These are phyloP conservation scores for Incumbomyces lentus DNA, from an alignment of 2,329 filamentous ascomycete genomes.

Conservation along the genomic window DNA sequence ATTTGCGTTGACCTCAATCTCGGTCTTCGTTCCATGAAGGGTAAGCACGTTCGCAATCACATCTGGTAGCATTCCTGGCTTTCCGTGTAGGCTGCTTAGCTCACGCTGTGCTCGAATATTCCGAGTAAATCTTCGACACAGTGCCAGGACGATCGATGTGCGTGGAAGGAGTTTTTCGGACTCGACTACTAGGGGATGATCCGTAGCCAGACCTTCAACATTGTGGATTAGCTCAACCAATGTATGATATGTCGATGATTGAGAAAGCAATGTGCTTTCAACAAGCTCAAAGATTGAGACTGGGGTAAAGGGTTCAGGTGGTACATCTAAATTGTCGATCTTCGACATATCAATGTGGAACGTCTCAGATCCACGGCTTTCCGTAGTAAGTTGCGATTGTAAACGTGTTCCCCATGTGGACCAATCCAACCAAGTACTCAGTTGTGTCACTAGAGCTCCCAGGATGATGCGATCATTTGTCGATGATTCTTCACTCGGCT, in stretches of 20 bases:
- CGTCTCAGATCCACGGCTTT: constrained; percentile 44
- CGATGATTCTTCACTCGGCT: constrained; percentile 40
- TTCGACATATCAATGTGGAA: constrained; percentile 47
- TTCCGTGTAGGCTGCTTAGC: not conserved
- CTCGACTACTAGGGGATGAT: not conserved
- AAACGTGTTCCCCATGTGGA: constrained; percentile 45
- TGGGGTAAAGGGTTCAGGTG: constrained; percentile 43
- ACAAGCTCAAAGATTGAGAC: constrained; percentile 52
- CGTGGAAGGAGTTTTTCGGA: not conserved
- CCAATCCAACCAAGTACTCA: constrained; percentile 75
- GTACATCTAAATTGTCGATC: constrained; percentile 35
- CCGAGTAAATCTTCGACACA: constrained; percentile 8
- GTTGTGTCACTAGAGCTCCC: constrained; percentile 66
- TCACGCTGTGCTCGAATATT: constrained; percentile 24
- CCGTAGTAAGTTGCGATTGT: constrained; percentile 49
- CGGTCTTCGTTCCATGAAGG: not conserved
- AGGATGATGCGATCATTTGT: constrained; percentile 42
- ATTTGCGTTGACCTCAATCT: not conserved
- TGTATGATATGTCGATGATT: constrained; percentile 2
- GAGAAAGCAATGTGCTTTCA: constrained; percentile 21
- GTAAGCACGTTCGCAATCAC: constrained; percentile 49
- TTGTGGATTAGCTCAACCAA: constrained; percentile 4
- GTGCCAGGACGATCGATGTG: not conserved
- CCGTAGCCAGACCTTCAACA: not conserved
- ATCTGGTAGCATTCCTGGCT: constrained; percentile 34